Base-by-base conservation (phyloP, 2,329 filamentous ascomycete genomes). In the Diaporthe destruens region DNA sequence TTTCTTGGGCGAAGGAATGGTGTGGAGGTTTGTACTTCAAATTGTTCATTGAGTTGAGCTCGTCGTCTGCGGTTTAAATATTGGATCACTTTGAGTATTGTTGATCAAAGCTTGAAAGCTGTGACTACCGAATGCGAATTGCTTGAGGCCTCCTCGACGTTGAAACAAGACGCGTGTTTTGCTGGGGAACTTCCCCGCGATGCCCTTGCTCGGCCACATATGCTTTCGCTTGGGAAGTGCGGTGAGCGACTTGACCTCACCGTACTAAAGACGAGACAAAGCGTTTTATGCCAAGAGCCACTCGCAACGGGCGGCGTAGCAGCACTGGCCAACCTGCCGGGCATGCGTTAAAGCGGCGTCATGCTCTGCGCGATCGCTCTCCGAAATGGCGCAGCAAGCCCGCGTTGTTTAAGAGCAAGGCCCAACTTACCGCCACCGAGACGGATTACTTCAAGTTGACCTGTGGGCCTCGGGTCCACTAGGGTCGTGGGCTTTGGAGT, bases 81-180 rank as follows among this genome's bases (percentile, higher is more conserved):
- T 32, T 25, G n/a, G n/a, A n/a, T n/a, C n/a, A n/a, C n/a, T n/a
- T n/a, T n/a, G n/a, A n/a, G n/a, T n/a, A n/a, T n/a, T n/a, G n/a
- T n/a, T 6, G 20, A 8, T 66, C 32, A 16, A 66, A 39, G 29
- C n/a, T 66, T 49, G 7, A 14, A 25, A 39, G 47, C n/a, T 66
- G 32, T 25, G 11, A 53, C 47, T 14, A 53, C n/a, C 29, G 47
- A 20, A 53, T 3, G 9, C 47, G 14, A 53, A 39, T 29, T 29
- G 44, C 47, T 66, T 53, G 47, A 66, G 47, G 61, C 47, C 47
- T 29, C 61, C 47, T 53, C 20, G 25, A 66, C 12, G 8, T 66
- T 66, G 61, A 66, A 66, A 66, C 61, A 66, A 36, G 47, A 66
- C 61, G 9, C 61, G 47, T 66, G 11, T 36, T 66, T 66, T 20